Base-by-base conservation (phyloP, 2,329 filamentous ascomycete genomes). In the Hortaea sp. region DNA sequence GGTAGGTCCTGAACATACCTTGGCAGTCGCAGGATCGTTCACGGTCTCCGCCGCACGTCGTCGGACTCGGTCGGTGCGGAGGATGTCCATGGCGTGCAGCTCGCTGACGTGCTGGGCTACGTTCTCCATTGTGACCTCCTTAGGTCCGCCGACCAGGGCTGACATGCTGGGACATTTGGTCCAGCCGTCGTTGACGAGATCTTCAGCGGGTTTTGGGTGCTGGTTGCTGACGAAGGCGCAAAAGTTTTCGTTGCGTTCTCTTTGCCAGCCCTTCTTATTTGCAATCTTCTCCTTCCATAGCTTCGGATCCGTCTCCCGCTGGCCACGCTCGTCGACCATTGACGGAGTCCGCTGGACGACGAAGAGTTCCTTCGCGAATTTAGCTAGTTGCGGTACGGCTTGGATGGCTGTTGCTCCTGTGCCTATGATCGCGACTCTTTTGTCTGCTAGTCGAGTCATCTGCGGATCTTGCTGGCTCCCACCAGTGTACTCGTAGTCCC, bases 31-130 rank as follows among this genome's bases (percentile, higher is more conserved):
- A 7, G 61, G 60, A 52, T 82, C 71, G 34, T 71, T 60, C n/a
- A 83, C 77, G n/a, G 74, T 60, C 0, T 64, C 54, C n/a, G 73
- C 69, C 5, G 72, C 65, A 2, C 74, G 69, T 3, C 59, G 60
- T 1, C 77, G 71, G n/a, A 75, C 58, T 1, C 58, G 49, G 12
- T 78, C 69, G 34, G 66, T 61, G 13, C 65, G 63, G 0, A 63
- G 60, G 1, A 66, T 51, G 51, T 80, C 77, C 1, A 67, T 40
- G 7, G 59, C 61, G 12, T 71, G 54, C 42, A 72, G 59, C 1
- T 53, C 50, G 2, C 49, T 61, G n/a, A 71, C 56, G 42, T 71
- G 59, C 13, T 62, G 61, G 2, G 55, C 62, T 1, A 68, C 59
- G 46, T 62, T 59, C 7, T 69, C 67, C 5, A 63, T 64, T 0